These are phyloP conservation scores for Phyllosticta citribraziliensis DNA, from an alignment of 2,329 filamentous ascomycete genomes.

Conservation along the genomic window DNA sequence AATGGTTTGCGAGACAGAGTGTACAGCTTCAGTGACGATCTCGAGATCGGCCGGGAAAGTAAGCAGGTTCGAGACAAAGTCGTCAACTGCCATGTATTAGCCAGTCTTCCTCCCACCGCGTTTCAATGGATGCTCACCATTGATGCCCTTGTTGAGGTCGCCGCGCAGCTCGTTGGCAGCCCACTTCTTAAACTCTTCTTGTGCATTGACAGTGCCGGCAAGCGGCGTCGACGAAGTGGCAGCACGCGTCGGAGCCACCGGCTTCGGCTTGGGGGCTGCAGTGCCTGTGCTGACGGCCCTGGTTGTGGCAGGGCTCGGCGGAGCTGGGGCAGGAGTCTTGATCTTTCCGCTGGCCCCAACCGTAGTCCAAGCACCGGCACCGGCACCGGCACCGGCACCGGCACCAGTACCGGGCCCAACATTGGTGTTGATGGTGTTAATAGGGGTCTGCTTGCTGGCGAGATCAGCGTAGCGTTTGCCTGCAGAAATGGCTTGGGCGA, in stretches of 20 bases:
- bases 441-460: conserved; percentile 61
- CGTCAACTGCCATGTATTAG: conserved; percentile 51
- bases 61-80: conserved; percentile 67
- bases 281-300: conserved; percentile 39
- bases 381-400: conserved; percentile 30
- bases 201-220: conserved; percentile 50
- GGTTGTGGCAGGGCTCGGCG: conserved; percentile 36
- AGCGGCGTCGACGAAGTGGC: conserved; percentile 38
- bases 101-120: conserved; percentile 7
- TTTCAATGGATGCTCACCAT: conserved; percentile 41
- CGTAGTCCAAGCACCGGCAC: conserved; percentile 75
- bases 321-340: conserved; percentile 59
- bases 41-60: conserved; percentile 66
- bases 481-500: conserved; percentile 17
- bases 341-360: conserved; percentile 90
- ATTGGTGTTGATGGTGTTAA: conserved; percentile 27
- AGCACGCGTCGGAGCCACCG: conserved; percentile 36
- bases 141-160: conserved; percentile 58
- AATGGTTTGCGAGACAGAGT: conserved; percentile 77
- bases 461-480: conserved; percentile 94
- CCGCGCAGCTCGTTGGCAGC: conserved; percentile 67
- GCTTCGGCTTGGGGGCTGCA: conserved; percentile 41
- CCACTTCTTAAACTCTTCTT: conserved; percentile 94
- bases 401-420: conserved; percentile 26
- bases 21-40: conserved; percentile 83